Evolutionary conservation across 768 basidiomycete species (phyloP), one percentile per base, ranked within the genome.

Genomic region (Coprinopsis marcescibilis): DNA sequence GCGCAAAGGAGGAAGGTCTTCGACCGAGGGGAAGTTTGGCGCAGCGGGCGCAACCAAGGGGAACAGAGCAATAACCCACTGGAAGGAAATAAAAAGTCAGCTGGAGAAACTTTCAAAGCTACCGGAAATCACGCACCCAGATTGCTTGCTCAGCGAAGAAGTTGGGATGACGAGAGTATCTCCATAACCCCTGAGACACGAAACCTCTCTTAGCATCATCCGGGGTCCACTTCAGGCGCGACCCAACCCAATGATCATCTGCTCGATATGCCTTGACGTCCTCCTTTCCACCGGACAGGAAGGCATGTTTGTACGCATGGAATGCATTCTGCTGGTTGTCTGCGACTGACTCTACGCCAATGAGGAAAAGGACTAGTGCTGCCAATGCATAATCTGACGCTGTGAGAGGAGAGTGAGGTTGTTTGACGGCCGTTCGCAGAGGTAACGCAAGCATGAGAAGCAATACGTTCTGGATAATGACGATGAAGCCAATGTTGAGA

Each of bases 321-420:
- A 74, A 95, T 2, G 85, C 79, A 63, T 78, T 93, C 56, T 97
- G 95, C 60, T 93, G 89, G 55, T 94, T 92, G 63, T 98, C 95
- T 3, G 94, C 77, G 1, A 76, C 80, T 66, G 89, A 91, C 60
- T 98, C 94, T 27, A 81, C 52, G 1, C 67, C 72, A 36, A 95
- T 62, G 13, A 78, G 65, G 13, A 73, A 46, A 7, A 95, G 64
- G 2, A 83, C 81, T 3, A 83, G 59, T 0, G 62, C 54, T 5
- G 79, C 73, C 24, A 96, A 76, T 19, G 72, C 37, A 53, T 77
- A 75, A 56, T 97, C 94, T 5, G 82, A 76, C 1, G 60, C 52
- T 15, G 68, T 60, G 40, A 89, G 75, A 7, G 68, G 48, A 5
- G 69, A 67, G 46, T 81, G 76, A 14, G 81, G 71, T 55, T 82